These are phyloP conservation scores for Monosporozyma servazzii DNA, from an alignment of 805 yeast genomes.

Conservation along the genomic window DNA sequence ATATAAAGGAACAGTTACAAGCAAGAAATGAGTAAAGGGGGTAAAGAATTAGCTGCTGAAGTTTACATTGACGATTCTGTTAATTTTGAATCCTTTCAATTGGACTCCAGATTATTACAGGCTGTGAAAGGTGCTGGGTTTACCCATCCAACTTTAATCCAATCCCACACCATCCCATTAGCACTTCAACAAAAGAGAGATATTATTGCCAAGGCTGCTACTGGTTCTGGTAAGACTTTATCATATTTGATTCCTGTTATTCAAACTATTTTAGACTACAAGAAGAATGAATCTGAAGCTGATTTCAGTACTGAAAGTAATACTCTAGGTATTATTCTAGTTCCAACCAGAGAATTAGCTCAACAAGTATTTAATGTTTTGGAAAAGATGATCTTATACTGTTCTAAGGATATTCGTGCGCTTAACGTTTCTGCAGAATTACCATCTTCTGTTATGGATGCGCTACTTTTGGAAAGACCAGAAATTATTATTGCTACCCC, in stretches of 20 bases:
- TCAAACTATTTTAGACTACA: conserved; percentile 55
- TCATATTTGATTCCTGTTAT: conserved; percentile 84
- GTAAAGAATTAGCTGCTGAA: conserved; percentile 36
- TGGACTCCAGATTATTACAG: conserved; percentile 77
- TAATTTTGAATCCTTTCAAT: conserved; percentile 64
- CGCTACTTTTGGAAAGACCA: conserved; percentile 66
- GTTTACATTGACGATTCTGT: conserved; percentile 64
- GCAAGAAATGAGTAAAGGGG: neutral
- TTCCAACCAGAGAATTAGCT: conserved; percentile 88
- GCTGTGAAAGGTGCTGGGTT: conserved; percentile 76
- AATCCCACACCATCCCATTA: conserved; percentile 82
- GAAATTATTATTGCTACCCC: conserved; percentile 85
- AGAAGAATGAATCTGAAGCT: conserved; percentile 19
- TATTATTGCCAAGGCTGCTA: conserved; percentile 85
- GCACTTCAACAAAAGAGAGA: conserved; percentile 87
- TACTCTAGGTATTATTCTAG: conserved; percentile 62
- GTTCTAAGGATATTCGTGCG: conserved; percentile 54
- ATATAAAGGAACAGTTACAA: neutral
- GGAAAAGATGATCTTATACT: conserved; percentile 57
- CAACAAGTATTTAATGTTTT: conserved; percentile 72
- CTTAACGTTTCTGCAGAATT: conserved; percentile 57
- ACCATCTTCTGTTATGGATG: conserved; percentile 59
- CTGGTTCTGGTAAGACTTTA: conserved; percentile 94
- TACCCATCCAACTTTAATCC: conserved; percentile 81
- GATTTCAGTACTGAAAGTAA: conserved; percentile 15